Base-by-base conservation (phyloP, 192 early-diverging fungal genomes). In the Coemansia sp. region DNA sequence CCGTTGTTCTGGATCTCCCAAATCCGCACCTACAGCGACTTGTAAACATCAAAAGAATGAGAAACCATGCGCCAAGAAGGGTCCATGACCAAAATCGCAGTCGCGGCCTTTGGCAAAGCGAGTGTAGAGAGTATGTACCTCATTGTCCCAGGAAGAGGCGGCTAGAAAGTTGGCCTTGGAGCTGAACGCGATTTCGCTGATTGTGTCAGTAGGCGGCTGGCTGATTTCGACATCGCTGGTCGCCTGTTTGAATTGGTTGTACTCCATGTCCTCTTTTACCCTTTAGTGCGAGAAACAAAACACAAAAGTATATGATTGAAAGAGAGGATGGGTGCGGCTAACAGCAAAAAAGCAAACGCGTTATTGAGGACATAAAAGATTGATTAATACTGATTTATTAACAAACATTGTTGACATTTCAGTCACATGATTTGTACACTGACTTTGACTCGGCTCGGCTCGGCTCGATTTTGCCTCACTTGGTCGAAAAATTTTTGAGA, bases 81-180 rank as follows among this genome's bases (percentile, higher is more conserved):
- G n/a, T 11, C 43, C 43, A 26, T n/a, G n/a, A n/a, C n/a, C n/a
- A n/a, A n/a, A n/a, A n/a, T n/a, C n/a, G n/a, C n/a, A n/a, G n/a
- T n/a, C n/a, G n/a, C n/a, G 14, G 11, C 21, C 12, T 14, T 14
- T 22, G 43, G 43, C 4, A 14, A 2, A 12, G 3, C 22, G 5
- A 41, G 35, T 17, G 27, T 9, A 46, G 32, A 33, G 14, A 48
- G 53, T 37, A 32, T 38, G 17, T 68, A 80, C 76, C 61, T 80
- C 66, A 71, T 91, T 90, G 68, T 97, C 94, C 93, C 95, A 98
- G 14, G 91, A 93, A 22, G 87, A 83, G 0, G 88, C 95, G 3
- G 95, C 89, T 33, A 98, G 74, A 44, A 87, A 89, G 64, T 97
- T 91, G 8, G 89, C 89, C 57, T 83, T 77, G 3, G 93, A 85